Evolutionary conservation across 495 filamentous ascomycete species (phyloP).

Genomic region (Chaetomium tenue): DNA sequence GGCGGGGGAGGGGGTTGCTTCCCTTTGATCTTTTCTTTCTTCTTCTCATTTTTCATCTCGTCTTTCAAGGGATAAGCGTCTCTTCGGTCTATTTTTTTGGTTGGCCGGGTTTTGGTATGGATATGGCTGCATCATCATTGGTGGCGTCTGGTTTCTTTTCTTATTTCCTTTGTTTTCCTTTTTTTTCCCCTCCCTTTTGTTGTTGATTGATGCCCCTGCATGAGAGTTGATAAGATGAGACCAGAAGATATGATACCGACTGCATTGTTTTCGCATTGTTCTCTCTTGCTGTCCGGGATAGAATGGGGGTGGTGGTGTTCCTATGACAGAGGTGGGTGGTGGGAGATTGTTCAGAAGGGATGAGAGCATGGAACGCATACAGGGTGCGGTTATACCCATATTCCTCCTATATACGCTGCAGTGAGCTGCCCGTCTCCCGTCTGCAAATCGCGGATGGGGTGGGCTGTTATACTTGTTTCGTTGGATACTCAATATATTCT

Average conservation of each 20-base stretch:
- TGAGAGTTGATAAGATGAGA: constrained; percentile 9
- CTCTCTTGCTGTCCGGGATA: background rate
- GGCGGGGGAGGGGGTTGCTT: background rate
- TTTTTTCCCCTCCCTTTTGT: background rate
- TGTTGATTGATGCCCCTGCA: constrained; percentile 11
- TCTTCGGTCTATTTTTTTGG: constrained; percentile 4
- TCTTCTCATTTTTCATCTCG: background rate
- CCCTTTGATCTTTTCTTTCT: background rate
- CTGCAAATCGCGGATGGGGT: background rate
- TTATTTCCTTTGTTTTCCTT: too few species aligned
- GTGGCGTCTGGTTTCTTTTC: constrained; percentile 11
- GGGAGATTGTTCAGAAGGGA: background rate
- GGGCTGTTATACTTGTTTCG: background rate
- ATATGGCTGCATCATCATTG: constrained; percentile 17
- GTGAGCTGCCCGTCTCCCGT: background rate
- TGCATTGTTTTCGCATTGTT: constrained; percentile 14
- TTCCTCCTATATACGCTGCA: background rate
- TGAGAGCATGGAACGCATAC: background rate
- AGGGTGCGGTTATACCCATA: constrained; percentile 4
- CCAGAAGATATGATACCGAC: constrained; percentile 18
- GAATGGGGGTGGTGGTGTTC: background rate
- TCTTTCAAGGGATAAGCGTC: constrained; percentile 9
- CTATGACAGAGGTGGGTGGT: background rate
- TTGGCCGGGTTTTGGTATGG: constrained; percentile 10
- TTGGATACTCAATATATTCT: too few species aligned